Conservation (phyloP, 2,329 filamentous ascomycete species). For the Bipolaris gigantea region DNA sequence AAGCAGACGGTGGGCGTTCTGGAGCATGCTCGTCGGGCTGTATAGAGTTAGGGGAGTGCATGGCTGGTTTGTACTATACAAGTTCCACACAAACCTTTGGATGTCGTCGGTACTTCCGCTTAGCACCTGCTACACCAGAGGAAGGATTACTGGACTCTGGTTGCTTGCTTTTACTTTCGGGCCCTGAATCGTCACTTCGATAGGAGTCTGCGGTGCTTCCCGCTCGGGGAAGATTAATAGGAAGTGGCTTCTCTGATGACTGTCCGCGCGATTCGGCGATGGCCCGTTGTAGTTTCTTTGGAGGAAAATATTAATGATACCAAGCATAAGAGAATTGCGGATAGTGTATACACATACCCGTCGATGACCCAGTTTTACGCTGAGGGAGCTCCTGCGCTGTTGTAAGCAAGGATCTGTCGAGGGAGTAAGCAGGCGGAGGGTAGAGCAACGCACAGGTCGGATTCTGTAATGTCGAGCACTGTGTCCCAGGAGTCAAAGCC, state of each 20-base stretch:
- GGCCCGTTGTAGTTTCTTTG: constrained; percentile 76
- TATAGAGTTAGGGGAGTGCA: constrained; percentile 17
- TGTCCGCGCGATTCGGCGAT: constrained; percentile 72
- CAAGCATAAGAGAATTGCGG: not conserved
- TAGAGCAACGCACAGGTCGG: constrained; percentile 71
- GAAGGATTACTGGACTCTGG: constrained; percentile 45
- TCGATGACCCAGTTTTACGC: constrained; percentile 78
- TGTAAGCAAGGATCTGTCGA: constrained; percentile 14
- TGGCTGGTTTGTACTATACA: not conserved
- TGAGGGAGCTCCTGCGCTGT: constrained; percentile 65
- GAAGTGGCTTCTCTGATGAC: constrained; percentile 43
- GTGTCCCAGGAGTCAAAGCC: constrained; percentile 86
- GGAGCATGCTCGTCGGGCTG: constrained; percentile 78
- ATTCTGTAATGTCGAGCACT: constrained; percentile 80
- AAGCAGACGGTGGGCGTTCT: constrained; percentile 77
- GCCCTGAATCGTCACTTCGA: constrained; percentile 56
- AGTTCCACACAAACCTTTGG: constrained; percentile 62
- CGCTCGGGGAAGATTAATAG: constrained; percentile 48
- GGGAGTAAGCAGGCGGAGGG: constrained; percentile 11
- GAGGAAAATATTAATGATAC: constrained; percentile 7
- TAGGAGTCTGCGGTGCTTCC: constrained; percentile 59
- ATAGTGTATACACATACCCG: constrained; percentile 59
- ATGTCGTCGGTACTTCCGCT: constrained; percentile 76
- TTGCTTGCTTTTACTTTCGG: constrained; percentile 53
- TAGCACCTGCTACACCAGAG: constrained; percentile 46